phyloP scores from a whole-genome alignment of 371 early-diverging fungal species.

The Zancudomyces culisetae region DNA sequence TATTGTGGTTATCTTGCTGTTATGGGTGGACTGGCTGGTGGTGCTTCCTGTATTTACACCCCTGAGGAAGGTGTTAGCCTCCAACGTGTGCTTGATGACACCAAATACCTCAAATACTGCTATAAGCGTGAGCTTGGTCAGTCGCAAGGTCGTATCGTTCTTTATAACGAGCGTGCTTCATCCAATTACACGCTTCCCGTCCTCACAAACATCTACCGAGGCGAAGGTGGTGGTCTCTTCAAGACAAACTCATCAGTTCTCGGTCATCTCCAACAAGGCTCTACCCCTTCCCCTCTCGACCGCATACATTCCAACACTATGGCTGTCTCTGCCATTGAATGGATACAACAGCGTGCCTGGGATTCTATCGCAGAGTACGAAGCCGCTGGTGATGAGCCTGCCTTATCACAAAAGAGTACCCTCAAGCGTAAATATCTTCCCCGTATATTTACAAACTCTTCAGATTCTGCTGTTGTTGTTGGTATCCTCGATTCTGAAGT shows the following conservation, averaged over 20 bases:
- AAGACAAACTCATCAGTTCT: conserved; percentile 83
- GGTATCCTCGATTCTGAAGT: conserved; percentile 66
- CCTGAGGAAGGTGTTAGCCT: conserved; percentile 85
- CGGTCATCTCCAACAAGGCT: conserved; percentile 96
- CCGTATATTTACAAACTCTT: conserved; percentile 35
- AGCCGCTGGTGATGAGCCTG: no score
- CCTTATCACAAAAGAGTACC: neutral
- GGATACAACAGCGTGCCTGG: conserved; percentile 25
- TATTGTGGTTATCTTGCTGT: conserved; percentile 90
- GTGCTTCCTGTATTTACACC: conserved; percentile 88
- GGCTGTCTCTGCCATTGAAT: conserved; percentile 37
- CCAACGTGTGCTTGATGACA: conserved; percentile 59
- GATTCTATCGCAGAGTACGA: conserved; percentile 10
- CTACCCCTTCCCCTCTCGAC: conserved; percentile 88
- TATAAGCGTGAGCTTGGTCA: conserved; percentile 49
- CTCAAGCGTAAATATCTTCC: conserved; percentile 29
- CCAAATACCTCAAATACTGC: conserved; percentile 51
- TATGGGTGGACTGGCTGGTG: conserved; percentile 75
- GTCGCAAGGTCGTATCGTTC: conserved; percentile 61
- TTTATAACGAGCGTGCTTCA: conserved; percentile 67
- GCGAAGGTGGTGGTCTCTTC: conserved; percentile 86
- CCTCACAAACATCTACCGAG: conserved; percentile 66
- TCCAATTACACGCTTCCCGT: conserved; percentile 80
- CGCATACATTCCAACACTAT: conserved; percentile 79
- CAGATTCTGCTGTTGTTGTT: conserved; percentile 51